Conservation (phyloP, 805 yeast species). For the Ogataea wickerhamii region DNA sequence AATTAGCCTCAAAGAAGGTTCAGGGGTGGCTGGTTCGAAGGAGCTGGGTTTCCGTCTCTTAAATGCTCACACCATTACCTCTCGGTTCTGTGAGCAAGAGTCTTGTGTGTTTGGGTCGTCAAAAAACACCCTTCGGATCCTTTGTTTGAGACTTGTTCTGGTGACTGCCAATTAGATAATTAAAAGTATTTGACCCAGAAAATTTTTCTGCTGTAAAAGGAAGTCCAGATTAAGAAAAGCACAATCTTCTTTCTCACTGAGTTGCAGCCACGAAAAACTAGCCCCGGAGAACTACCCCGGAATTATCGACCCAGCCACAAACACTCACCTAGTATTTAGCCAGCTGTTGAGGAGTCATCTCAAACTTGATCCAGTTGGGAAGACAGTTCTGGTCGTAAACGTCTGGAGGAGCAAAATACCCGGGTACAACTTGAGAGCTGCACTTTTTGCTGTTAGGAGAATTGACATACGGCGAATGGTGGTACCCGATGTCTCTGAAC, state of each 20-base stretch:
- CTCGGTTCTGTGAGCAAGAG: no score
- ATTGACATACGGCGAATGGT: constrained; percentile 45
- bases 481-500: constrained; percentile 52
- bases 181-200: not conserved
- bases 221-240: constrained; percentile 1
- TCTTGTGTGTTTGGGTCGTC: no score
- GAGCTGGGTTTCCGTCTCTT: no score
- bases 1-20: no score
- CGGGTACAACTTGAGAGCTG: constrained; percentile 14
- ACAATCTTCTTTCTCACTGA: not conserved
- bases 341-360: constrained; percentile 24
- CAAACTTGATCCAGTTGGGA: constrained; percentile 56
- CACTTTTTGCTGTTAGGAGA: constrained; percentile 39
- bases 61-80: no score
- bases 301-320: not conserved
- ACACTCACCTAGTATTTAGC: constrained; percentile 12
- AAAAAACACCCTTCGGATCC: no score
- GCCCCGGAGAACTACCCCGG: no score
- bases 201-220: constrained; percentile 1
- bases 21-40: no score
- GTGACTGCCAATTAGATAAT: not conserved
- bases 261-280: not conserved
- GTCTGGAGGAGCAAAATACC: constrained; percentile 27
- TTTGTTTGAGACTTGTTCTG: no score
- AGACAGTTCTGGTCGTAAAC: constrained; percentile 65